These are phyloP conservation scores for Alternaria atra DNA, from an alignment of 2,329 filamentous ascomycete genomes.

Conservation along the genomic window DNA sequence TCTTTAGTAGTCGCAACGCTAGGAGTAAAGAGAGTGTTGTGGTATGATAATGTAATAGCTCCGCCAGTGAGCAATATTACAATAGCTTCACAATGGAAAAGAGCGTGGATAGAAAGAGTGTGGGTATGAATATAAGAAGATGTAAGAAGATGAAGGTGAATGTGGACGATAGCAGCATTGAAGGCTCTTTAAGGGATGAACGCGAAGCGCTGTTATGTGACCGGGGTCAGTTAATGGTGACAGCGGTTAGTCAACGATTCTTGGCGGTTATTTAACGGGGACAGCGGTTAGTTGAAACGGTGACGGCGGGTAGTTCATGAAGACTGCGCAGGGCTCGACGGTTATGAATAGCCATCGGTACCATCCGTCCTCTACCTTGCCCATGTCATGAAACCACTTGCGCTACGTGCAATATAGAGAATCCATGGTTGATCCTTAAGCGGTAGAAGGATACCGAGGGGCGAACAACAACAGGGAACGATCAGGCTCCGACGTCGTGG, in stretches of 20 bases:
- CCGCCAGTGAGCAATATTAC: slow-evolving; percentile 16
- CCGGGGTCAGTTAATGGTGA: not conserved
- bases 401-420: not conserved
- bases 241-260: not conserved
- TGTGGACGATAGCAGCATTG: slow-evolving; percentile 11
- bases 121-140: not conserved
- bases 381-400: not conserved
- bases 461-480: not conserved
- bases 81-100: slow-evolving; percentile 35
- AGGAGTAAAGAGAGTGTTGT: slow-evolving; percentile 8
- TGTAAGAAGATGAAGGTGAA: slow-evolving; percentile 28
- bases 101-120: slow-evolving; percentile 12
- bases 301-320: not conserved
- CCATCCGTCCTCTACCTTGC: not conserved
- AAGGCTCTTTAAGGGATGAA: not conserved
- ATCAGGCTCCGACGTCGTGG: not conserved
- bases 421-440: not conserved
- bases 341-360: not conserved
- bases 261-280: not conserved
- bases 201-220: not conserved
- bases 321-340: not conserved
- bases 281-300: not conserved
- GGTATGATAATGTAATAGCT: slow-evolving; percentile 19
- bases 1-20: slow-evolving; percentile 20
- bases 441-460: not conserved